These are phyloP conservation scores for Gossypium thurberi DNA, from an alignment of 345 rosid species.

Conservation along the genomic window DNA sequence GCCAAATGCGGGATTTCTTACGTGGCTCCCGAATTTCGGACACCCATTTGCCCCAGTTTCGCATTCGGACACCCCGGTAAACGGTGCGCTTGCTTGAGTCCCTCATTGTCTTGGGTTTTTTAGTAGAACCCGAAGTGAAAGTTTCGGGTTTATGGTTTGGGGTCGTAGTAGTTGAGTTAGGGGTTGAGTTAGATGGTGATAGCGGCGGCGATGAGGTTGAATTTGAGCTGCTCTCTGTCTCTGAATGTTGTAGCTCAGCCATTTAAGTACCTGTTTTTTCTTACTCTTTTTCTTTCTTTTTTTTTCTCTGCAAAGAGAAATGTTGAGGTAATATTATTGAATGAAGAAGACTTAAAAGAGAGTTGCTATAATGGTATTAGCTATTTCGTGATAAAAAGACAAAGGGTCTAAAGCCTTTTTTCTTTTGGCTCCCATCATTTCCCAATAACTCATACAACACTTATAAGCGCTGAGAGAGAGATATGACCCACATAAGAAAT, in stretches of 20 bases:
- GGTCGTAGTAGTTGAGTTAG: constrained; percentile 10
- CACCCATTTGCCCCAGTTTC: constrained; percentile 98
- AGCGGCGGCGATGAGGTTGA: constrained; percentile 18
- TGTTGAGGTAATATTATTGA: not conserved
- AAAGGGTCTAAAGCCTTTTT: not conserved
- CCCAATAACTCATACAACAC: constrained; percentile 26
- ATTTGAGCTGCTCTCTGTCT: constrained; percentile 35
- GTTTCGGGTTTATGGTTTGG: constrained; percentile 6
- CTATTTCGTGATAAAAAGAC: not conserved
- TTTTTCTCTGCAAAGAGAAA: not conserved
- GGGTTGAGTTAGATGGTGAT: constrained; percentile 10
- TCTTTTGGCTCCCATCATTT: constrained; percentile 12
- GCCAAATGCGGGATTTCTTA: constrained; percentile 92
- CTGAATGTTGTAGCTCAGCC: constrained; percentile 26
- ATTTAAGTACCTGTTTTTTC: not conserved
- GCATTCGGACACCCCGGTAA: constrained; percentile 84
- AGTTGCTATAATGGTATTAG: not conserved
- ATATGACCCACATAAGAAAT: constrained; percentile 21
- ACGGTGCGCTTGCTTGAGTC: constrained; percentile 67
- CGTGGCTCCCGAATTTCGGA: constrained; percentile 93
- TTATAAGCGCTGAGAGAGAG: constrained; percentile 20
- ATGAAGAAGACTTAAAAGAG: not conserved
- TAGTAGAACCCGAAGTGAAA: not conserved
- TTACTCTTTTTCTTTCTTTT: not conserved
- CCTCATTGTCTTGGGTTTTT: constrained; percentile 34